phyloP scores from a whole-genome alignment of 1,284 basidiomycete genomes.

The Malassezia sp. region DNA sequence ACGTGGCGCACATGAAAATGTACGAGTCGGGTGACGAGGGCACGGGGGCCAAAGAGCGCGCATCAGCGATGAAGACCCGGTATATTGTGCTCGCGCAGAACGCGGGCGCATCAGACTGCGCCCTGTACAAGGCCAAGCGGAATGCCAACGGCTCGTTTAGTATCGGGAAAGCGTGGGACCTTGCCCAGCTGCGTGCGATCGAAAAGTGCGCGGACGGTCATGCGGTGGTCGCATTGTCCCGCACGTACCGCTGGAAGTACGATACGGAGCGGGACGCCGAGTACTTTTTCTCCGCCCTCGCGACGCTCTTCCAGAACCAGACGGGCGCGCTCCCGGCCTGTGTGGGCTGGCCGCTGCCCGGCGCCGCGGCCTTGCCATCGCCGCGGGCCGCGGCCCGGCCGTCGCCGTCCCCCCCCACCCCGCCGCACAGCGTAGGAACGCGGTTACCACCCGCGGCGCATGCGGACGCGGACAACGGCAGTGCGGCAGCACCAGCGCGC shows the following conservation, averaged over 20 bases:
- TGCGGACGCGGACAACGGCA: no score
- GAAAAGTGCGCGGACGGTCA: conserved; percentile 53
- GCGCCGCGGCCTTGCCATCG: no score
- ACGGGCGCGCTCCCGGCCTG: background rate
- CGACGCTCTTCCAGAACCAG: background rate
- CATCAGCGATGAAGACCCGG: conserved; percentile 28
- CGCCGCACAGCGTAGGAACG: no score
- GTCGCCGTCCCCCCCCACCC: no score
- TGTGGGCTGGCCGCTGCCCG: background rate
- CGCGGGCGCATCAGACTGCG: no score
- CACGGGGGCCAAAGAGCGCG: background rate
- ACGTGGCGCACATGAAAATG: conserved; percentile 43
- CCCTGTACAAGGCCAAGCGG: conserved; percentile 74
- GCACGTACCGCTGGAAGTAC: conserved; percentile 39
- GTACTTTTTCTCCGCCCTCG: conserved; percentile 1
- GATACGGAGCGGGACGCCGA: conserved; percentile 19
- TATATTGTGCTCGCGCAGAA: conserved; percentile 39
- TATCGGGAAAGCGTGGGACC: conserved; percentile 90
- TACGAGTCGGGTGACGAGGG: conserved; percentile 30
- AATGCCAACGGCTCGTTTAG: conserved; percentile 92
- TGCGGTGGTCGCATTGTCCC: conserved; percentile 30
- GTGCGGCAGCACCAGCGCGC: no score
- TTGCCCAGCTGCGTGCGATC: conserved; percentile 67
- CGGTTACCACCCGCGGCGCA: no score
- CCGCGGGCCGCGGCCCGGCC: no score